Conservation (phyloP, 768 basidiomycete species). For the Boletus tomentosulus region DNA sequence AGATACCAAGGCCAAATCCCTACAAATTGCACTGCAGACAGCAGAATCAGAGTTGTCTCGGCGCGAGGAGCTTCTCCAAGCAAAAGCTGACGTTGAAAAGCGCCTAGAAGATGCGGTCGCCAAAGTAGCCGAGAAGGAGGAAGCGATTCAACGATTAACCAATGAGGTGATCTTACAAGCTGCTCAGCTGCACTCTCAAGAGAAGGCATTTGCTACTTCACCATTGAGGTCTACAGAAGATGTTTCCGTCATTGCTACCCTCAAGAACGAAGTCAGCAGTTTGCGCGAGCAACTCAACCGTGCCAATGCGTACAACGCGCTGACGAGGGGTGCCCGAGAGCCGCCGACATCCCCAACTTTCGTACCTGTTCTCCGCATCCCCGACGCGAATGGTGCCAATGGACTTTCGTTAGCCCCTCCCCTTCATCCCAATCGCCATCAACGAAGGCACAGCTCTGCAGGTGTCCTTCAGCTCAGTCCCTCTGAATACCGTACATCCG, state of each 20-base stretch:
- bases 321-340: conserved; percentile 73
- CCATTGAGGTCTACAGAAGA: conserved; percentile 76
- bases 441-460: conserved; percentile 83
- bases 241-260: conserved; percentile 76
- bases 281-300: conserved; percentile 95
- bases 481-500: conserved; percentile 65
- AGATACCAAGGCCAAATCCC: conserved; percentile 66
- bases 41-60: conserved; percentile 68
- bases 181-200: conserved; percentile 69
- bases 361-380: conserved; percentile 66
- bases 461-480: conserved; percentile 64
- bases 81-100: conserved; percentile 78
- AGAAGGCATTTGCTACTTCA: conserved; percentile 60
- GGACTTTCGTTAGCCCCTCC: conserved; percentile 39
- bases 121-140: conserved; percentile 79
- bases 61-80: conserved; percentile 67
- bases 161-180: conserved; percentile 74
- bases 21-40: conserved; percentile 63
- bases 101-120: conserved; percentile 73
- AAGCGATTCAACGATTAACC: conserved; percentile 73
- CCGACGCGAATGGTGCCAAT: conserved; percentile 41
- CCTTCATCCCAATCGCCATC: conserved; percentile 51
- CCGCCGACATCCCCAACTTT: conserved; percentile 84
- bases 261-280: conserved; percentile 89
- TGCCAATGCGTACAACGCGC: conserved; percentile 85